Conservation (phyloP, 352 stramenopile genomes). For the Phytophthora pisi region DNA sequence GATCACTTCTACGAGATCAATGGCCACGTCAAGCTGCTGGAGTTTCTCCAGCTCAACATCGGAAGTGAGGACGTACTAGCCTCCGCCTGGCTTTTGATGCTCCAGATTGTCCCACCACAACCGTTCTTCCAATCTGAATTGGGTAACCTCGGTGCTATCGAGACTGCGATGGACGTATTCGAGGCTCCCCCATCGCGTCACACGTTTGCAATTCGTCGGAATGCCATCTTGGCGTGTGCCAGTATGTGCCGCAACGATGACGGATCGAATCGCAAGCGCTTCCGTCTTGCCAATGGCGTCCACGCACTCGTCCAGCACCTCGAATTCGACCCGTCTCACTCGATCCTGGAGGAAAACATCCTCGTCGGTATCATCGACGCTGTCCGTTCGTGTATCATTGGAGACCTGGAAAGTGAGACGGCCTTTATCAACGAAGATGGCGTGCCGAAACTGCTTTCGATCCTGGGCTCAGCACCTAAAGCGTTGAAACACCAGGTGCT, state of each 20-base stretch:
- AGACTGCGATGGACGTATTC: slow-evolving; percentile 60
- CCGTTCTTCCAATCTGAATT: slow-evolving; percentile 53
- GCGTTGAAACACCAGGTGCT: slow-evolving; percentile 67
- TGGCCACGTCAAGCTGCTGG: slow-evolving; percentile 52
- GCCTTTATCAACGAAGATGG: slow-evolving; percentile 67
- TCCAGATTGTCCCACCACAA: slow-evolving; percentile 44
- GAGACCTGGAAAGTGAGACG: slow-evolving; percentile 55
- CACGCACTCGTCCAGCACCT: slow-evolving; percentile 47
- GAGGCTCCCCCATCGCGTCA: slow-evolving; percentile 47
- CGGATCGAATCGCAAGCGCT: slow-evolving; percentile 53
- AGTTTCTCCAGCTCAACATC: slow-evolving; percentile 51
- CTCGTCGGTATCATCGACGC: slow-evolving; percentile 69
- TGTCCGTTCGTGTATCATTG: slow-evolving; percentile 67
- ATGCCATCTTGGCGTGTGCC: slow-evolving; percentile 62
- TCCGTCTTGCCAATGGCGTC: slow-evolving; percentile 57
- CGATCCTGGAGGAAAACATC: slow-evolving; percentile 72
- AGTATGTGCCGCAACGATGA: slow-evolving; percentile 62
- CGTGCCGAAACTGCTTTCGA: slow-evolving; percentile 61
- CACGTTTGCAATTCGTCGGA: slow-evolving; percentile 69
- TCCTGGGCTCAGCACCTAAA: slow-evolving; percentile 58
- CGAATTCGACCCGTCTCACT: slow-evolving; percentile 54
- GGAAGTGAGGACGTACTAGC: slow-evolving; percentile 47
- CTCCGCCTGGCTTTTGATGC: slow-evolving; percentile 59
- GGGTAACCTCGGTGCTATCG: slow-evolving; percentile 50
- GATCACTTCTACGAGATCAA: slow-evolving; percentile 67